These are phyloP conservation scores for Actinomortierella ambigua DNA, from an alignment of 371 early-diverging fungal species.

Conservation along the genomic window DNA sequence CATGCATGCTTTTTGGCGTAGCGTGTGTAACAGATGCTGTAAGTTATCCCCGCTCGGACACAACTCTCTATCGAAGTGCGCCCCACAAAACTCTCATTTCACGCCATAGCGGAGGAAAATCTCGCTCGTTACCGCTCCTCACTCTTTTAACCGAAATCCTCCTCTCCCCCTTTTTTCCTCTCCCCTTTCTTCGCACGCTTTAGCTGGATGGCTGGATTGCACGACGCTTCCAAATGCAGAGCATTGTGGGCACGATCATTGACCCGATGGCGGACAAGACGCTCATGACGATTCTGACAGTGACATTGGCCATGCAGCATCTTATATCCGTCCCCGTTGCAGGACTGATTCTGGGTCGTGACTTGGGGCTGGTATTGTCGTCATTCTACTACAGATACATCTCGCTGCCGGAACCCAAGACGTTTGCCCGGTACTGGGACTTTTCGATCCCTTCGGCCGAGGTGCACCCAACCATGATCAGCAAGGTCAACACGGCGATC, in stretches of 20 bases:
- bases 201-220: constrained; percentile 94
- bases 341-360: constrained; percentile 85
- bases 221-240: constrained; percentile 83
- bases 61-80: too few species aligned
- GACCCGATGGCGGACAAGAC: constrained; percentile 98
- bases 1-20: constrained; percentile 74
- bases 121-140: too few species aligned
- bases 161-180: too few species aligned
- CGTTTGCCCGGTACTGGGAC: constrained; percentile 86
- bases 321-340: constrained; percentile 87
- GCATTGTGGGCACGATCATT: constrained; percentile 87
- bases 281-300: constrained; percentile 89
- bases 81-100: too few species aligned
- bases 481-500: constrained; percentile 92
- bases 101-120: neutral
- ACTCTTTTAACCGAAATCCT: neutral
- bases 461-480: constrained; percentile 85
- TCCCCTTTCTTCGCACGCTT: neutral
- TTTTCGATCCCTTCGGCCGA: constrained; percentile 90
- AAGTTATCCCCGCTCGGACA: too few species aligned
- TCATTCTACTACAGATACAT: constrained; percentile 88
- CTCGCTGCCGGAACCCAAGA: constrained; percentile 90
- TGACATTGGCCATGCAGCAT: constrained; percentile 76
- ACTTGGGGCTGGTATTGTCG: constrained; percentile 77
- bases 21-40: constrained; percentile 89